These are phyloP conservation scores for Hypoxylon fuscum DNA, from an alignment of 495 filamentous ascomycete species.

Conservation along the genomic window DNA sequence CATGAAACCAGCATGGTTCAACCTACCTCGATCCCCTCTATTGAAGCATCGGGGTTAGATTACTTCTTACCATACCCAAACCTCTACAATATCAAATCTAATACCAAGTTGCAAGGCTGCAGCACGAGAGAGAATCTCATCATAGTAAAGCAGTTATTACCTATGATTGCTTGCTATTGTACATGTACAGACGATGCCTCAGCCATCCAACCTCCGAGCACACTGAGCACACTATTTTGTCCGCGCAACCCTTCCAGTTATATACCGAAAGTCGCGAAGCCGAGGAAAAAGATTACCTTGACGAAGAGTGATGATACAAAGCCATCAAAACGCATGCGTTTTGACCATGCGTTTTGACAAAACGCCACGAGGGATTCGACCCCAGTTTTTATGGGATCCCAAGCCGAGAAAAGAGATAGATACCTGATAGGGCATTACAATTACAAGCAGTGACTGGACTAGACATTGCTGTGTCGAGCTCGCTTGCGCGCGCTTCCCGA, in stretches of 20 bases:
- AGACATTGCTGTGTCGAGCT: conserved; percentile 55
- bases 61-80: no score
- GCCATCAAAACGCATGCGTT: not conserved
- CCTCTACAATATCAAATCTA: no score
- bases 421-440: not conserved
- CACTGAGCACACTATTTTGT: no score
- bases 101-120: not conserved
- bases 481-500: conserved; percentile 60
- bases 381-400: not conserved
- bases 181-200: not conserved
- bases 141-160: not conserved
- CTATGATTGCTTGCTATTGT: conserved; percentile 5
- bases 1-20: no score
- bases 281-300: not conserved
- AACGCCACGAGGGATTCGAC: not conserved
- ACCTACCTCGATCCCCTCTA: no score
- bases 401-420: not conserved
- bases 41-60: no score
- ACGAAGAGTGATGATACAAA: conserved; percentile 5
- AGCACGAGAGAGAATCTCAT: not conserved
- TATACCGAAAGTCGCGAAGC: not conserved
- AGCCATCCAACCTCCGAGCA: not conserved
- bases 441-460: conserved; percentile 1
- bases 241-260: not conserved
- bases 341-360: no score